Conservation (phyloP, 1,139 yeast species). For the Williopsis jadinii region DNA sequence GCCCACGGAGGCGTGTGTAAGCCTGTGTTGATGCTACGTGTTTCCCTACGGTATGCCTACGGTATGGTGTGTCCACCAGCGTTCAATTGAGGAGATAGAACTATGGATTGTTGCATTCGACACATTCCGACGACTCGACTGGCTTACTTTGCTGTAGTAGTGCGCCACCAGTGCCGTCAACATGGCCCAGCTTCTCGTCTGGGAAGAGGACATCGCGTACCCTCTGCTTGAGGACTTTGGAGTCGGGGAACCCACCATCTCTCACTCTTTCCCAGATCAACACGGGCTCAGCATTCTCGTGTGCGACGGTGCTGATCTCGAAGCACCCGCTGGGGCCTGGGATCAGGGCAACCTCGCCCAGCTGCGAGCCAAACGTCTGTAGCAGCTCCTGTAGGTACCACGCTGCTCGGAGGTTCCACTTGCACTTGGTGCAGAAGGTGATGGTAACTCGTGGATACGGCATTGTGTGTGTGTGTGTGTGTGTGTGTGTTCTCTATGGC, state of each 20-base stretch:
- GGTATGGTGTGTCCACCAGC: too few relatives aligned
- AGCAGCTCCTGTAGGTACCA: constrained; percentile 62
- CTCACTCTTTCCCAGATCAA: constrained; percentile 48
- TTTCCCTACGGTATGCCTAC: too few relatives aligned
- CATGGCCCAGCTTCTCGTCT: constrained; percentile 38
- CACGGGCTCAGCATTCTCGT: constrained; percentile 7
- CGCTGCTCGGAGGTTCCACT: constrained; percentile 61
- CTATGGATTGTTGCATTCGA: background rate
- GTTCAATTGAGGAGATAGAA: too few relatives aligned
- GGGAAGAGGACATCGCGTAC: constrained; percentile 46
- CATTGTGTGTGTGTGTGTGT: background rate
- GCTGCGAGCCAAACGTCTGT: constrained; percentile 45
- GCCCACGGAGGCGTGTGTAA: too few relatives aligned
- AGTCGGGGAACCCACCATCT: constrained; percentile 58
- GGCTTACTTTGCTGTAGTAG: constrained; percentile 2
- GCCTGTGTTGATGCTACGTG: too few relatives aligned
- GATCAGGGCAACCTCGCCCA: constrained; percentile 47
- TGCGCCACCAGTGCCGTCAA: constrained; percentile 26
- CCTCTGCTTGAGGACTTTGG: constrained; percentile 48
- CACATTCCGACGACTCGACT: background rate
- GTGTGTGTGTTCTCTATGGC: too few relatives aligned
- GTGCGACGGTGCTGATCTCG: background rate
- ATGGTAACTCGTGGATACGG: constrained; percentile 43
- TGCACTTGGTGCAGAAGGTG: constrained; percentile 53
- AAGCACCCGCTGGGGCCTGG: constrained; percentile 53